Evolutionary conservation across 768 basidiomycete species (phyloP).

Genomic region (Russula virescens): DNA sequence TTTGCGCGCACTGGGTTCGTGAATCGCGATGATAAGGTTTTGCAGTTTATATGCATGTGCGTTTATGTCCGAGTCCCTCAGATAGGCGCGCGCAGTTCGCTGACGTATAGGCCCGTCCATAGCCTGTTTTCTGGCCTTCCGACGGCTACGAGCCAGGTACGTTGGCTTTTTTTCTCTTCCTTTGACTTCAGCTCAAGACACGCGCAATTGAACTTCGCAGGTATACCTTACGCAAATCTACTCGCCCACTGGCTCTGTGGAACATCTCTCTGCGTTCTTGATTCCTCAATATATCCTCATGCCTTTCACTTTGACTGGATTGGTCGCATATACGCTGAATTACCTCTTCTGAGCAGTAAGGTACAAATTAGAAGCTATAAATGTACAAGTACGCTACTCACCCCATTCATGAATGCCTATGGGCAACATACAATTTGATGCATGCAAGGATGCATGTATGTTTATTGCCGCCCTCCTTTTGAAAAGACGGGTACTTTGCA

Average conservation of each 20-base stretch:
- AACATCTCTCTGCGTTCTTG: slow-evolving; percentile 55
- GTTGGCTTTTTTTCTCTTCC: background rate
- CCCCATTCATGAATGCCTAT: too few species aligned
- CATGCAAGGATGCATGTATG: too few species aligned
- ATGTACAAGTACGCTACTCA: background rate
- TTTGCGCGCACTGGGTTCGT: slow-evolving; percentile 47
- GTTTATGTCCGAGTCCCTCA: slow-evolving; percentile 31
- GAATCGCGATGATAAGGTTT: slow-evolving; percentile 46
- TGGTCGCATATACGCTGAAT: slow-evolving; percentile 20
- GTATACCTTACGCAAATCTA: slow-evolving; percentile 62
- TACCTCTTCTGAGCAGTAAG: slow-evolving; percentile 15
- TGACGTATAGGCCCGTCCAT: slow-evolving; percentile 55
- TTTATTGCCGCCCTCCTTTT: too few species aligned
- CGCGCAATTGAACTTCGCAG: slow-evolving; percentile 28
- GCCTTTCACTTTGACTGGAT: slow-evolving; percentile 23
- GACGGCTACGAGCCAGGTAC: slow-evolving; percentile 19
- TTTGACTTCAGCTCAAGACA: background rate
- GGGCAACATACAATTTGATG: too few species aligned
- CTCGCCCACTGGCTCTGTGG: slow-evolving; percentile 58
- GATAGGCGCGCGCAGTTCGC: slow-evolving; percentile 6
- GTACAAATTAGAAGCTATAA: background rate
- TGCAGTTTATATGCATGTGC: slow-evolving; percentile 66
- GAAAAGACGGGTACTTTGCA: too few species aligned
- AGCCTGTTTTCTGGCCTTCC: slow-evolving; percentile 24
- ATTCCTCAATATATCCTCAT: slow-evolving; percentile 40